phyloP scores from a whole-genome alignment of 345 rosid genomes.

The Lenwebbia sp. region DNA sequence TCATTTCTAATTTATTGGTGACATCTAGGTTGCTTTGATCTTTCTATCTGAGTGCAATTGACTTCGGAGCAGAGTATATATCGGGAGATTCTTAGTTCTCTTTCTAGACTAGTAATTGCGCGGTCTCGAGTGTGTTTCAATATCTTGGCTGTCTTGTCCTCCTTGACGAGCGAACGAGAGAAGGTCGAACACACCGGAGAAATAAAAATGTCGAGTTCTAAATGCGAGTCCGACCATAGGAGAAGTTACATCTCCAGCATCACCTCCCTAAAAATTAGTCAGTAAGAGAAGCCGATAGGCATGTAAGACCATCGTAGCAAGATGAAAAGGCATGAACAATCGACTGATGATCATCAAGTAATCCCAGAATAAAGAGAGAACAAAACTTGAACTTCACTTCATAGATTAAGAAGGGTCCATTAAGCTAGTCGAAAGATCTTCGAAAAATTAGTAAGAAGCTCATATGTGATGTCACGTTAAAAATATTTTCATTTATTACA shows the following conservation, averaged over 20 bases:
- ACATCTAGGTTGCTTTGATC: neutral
- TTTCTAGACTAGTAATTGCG: neutral
- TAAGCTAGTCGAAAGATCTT: neutral
- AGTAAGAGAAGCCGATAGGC: too few species aligned
- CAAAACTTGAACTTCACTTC: neutral
- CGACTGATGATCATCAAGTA: neutral
- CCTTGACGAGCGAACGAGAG: neutral
- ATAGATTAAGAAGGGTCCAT: neutral
- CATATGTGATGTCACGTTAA: too few species aligned
- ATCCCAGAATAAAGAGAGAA: neutral
- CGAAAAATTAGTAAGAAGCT: neutral
- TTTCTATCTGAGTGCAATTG: neutral
- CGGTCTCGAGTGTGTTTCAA: rapidly evolving
- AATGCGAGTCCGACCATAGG: neutral
- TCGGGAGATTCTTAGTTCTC: neutral
- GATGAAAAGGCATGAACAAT: neutral
- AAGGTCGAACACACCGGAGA: neutral
- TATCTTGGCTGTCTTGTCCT: neutral
- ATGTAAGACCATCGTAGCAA: too few species aligned
- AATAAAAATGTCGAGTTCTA: neutral
- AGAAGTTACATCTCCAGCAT: too few species aligned
- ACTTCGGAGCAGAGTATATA: neutral
- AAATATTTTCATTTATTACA: too few species aligned
- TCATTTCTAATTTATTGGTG: neutral
- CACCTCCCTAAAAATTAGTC: too few species aligned